A percentile compares a stretch with the other conserved stretches of the same genome.
These are phyloP conservation scores for Smallanthus sonchifolius DNA, from an alignment of 129 eudicot species.

Conservation along the genomic window DNA sequence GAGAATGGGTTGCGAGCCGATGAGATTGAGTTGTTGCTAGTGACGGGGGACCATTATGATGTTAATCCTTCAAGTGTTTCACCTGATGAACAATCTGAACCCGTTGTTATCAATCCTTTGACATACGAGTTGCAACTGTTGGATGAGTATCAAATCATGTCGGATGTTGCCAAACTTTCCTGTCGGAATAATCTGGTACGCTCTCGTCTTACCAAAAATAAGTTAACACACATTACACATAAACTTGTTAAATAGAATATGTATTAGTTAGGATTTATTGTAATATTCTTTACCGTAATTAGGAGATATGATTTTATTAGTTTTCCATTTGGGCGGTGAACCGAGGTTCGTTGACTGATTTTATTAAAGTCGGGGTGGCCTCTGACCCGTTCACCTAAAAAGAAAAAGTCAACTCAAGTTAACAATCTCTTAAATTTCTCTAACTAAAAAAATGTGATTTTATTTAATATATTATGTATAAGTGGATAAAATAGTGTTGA, in stretches of 20 bases:
- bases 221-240: not conserved
- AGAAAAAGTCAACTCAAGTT: too few relatives aligned
- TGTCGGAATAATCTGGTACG: slow-evolving; percentile 53
- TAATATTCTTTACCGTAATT: too few relatives aligned
- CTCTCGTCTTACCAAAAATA: not conserved
- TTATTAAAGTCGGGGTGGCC: too few relatives aligned
- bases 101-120: slow-evolving; percentile 35
- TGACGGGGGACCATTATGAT: slow-evolving; percentile 31
- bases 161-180: slow-evolving; percentile 39
- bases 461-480: too few relatives aligned
- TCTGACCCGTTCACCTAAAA: too few relatives aligned
- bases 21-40: slow-evolving; percentile 52
- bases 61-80: slow-evolving; percentile 6
- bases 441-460: too few relatives aligned
- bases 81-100: slow-evolving; percentile 23
- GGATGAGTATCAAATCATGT: slow-evolving; percentile 49
- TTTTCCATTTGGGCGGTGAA: too few relatives aligned
- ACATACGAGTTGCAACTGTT: slow-evolving; percentile 43
- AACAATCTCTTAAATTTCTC: too few relatives aligned
- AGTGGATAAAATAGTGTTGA: not conserved
- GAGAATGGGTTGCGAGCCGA: slow-evolving; percentile 41
- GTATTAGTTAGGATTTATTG: too few relatives aligned
- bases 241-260: too few relatives aligned
- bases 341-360: too few relatives aligned
- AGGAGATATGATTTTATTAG: too few relatives aligned